Percentiles rank a stretch among this genome's conserved stretches.
These are phyloP conservation scores for Trifolium subterraneum DNA, from an alignment of 306 rosid genomes.

Conservation along the genomic window DNA sequence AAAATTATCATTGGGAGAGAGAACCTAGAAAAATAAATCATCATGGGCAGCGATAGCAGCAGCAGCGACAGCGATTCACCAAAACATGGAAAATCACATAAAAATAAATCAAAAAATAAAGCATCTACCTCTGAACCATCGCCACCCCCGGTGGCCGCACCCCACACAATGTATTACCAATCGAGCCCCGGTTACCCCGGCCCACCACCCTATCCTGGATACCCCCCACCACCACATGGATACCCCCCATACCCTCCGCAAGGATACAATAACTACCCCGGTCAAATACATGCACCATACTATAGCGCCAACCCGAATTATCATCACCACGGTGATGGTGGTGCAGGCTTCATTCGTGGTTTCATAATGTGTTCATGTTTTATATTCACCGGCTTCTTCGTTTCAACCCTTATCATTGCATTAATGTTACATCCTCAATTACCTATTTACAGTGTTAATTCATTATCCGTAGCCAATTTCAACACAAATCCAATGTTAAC, in stretches of 20 bases:
- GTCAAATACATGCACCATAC: not conserved
- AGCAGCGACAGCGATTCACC: not conserved
- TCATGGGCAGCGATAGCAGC: conserved; percentile 6
- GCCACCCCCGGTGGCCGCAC: conserved; percentile 21
- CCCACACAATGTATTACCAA: conserved; percentile 35
- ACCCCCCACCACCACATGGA: conserved; percentile 31
- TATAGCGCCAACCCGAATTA: not conserved
- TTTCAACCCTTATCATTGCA: conserved; percentile 29
- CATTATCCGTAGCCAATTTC: conserved; percentile 48
- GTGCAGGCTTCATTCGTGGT: conserved; percentile 45
- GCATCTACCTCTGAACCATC: not conserved
- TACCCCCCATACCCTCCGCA: conserved; percentile 12
- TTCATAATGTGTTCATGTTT: conserved; percentile 26
- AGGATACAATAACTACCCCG: not conserved
- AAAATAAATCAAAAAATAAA: not conserved
- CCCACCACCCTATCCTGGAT: conserved; percentile 1
- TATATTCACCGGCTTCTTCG: not conserved
- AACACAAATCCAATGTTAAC: conserved; percentile 30
- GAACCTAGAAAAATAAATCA: conserved; percentile 9
- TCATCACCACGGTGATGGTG: not conserved
- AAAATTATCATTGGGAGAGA: conserved; percentile 18
- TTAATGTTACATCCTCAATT: conserved; percentile 42
- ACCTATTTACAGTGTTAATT: conserved; percentile 43
- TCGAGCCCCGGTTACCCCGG: conserved; percentile 11
- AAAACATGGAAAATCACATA: conserved; percentile 15